Base-by-base conservation (phyloP, 1,284 basidiomycete genomes). In the Heimioporus punctisporus region DNA sequence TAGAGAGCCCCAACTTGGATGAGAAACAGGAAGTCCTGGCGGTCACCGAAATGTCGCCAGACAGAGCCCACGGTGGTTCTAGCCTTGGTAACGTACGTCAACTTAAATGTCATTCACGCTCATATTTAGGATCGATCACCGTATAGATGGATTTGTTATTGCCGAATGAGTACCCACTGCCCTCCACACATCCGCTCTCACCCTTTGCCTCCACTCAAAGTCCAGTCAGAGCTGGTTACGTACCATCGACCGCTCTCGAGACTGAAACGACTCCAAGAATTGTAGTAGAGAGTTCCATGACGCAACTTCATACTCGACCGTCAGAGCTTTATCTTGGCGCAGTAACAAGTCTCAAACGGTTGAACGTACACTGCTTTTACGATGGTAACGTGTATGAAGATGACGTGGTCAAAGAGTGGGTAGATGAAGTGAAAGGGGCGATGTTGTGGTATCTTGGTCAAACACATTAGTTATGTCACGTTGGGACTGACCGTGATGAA, bases 311-410 rank as follows among this genome's bases (percentile, higher is more conserved):
- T 26, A 9, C 25, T 26, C 31, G 28, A 11, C 47, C 52, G 11
- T 31, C 23, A 11, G 47, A 54, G 23, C 52, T 54, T 24, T 54
- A 45, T n/a, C 34, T 50, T 4, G 30, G 52, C 6, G 42, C 43
- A 24, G 2, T 44, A 31, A 54, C 42, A 3, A 31, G 5, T 2
- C 31, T 3, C 6, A 34, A 42, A 26, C 47, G n/a, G 14, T 12
- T 54, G 47, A 43, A 30, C 7, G 34, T 49, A 39, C 44, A 25
- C 31, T 26, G 19, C 8, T 21, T 21, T 19, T 49, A 68, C 58
- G 80, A 81, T 50, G 59, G 60, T 6, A 79, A 80, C 57, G 74
- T 53, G 15, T 53, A 39, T 12, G 52, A 39, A 17, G 46, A 50
- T 7, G 52, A 9, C 17, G 46, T 53, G 31, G 30, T 49, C 6